phyloP scores from a whole-genome alignment of 805 yeast genomes.

The Starmerella bombi region DNA sequence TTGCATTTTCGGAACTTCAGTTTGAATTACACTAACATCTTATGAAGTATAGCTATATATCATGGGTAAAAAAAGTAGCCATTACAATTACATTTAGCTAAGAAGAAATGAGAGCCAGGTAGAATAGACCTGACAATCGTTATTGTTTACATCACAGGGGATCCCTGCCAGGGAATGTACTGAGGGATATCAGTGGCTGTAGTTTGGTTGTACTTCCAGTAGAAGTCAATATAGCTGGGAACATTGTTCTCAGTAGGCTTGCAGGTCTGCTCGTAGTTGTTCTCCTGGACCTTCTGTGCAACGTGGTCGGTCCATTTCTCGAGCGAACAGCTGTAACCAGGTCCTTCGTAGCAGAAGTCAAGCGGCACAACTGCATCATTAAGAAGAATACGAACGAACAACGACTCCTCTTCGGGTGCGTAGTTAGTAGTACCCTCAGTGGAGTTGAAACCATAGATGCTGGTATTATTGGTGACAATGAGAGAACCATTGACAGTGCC shows the following conservation, averaged over 20 bases:
- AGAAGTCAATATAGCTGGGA: conserved; percentile 8
- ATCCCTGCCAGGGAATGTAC: conserved; percentile 13
- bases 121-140: too few relatives aligned
- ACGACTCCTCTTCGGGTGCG: conserved; percentile 12
- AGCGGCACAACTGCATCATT: conserved; percentile 46
- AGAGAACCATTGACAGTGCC: conserved; percentile 2
- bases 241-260: conserved; percentile 6
- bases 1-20: too few relatives aligned
- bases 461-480: conserved; percentile 4
- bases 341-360: conserved; percentile 38
- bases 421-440: conserved; percentile 4
- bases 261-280: conserved; percentile 11
- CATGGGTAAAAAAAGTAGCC: too few relatives aligned
- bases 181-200: conserved; percentile 3
- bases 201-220: conserved; percentile 15
- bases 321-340: conserved; percentile 39
- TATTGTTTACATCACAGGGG: conserved; percentile 4
- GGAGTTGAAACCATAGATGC: conserved; percentile 7
- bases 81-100: too few relatives aligned
- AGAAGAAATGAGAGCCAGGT: too few relatives aligned
- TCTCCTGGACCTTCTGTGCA: neutral
- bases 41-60: too few relatives aligned
- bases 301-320: conserved; percentile 22
- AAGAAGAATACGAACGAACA: conserved; percentile 36
- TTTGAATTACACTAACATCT: too few relatives aligned